A percentile compares a stretch with the other conserved stretches of the same genome.
These are phyloP conservation scores for Aureobasidium sp. DNA, from an alignment of 2,329 filamentous ascomycete species.

Conservation along the genomic window DNA sequence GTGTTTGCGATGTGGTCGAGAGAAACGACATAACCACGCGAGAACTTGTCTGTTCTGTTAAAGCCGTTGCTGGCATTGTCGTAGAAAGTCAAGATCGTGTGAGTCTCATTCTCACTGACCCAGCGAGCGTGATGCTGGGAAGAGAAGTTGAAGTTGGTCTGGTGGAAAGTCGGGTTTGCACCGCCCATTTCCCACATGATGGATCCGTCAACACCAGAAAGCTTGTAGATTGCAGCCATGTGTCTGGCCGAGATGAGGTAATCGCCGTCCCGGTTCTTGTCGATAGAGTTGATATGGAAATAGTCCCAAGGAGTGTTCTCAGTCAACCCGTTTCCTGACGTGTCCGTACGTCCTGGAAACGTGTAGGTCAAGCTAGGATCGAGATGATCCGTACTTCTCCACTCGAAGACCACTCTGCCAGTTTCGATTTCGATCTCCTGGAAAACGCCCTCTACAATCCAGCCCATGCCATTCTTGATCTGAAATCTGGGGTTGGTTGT, in stretches of 20 bases:
- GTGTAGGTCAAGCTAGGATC: constrained; percentile 44
- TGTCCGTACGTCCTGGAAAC: constrained; percentile 35
- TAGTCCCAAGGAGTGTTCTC: constrained; percentile 46
- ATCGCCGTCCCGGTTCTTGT: constrained; percentile 43
- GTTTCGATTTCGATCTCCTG: constrained; percentile 51
- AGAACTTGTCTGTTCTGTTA: constrained; percentile 33
- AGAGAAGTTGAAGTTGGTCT: constrained; percentile 42
- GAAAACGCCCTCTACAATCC: constrained; percentile 47
- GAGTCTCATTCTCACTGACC: constrained; percentile 38
- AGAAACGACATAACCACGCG: constrained; percentile 41
- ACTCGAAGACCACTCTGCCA: constrained; percentile 52
- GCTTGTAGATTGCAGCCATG: constrained; percentile 41
- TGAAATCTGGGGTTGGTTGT: constrained; percentile 33
- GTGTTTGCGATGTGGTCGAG: constrained; percentile 40
- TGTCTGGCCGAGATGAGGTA: constrained; percentile 45
- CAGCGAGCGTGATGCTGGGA: constrained; percentile 50
- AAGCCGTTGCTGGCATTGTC: constrained; percentile 48
- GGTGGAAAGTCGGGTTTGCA: constrained; percentile 39
- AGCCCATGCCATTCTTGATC: constrained; percentile 39
- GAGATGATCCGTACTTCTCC: constrained; percentile 52
- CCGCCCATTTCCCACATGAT: constrained; percentile 48
- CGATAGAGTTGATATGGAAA: constrained; percentile 49
- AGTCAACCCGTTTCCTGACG: constrained; percentile 41
- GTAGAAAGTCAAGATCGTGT: constrained; percentile 48
- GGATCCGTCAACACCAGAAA: constrained; percentile 40